Evolutionary conservation across 139 green algal genomes (phyloP), one percentile per base, ranked within the genome.

Genomic region (Tetradesmus lagerheimii): DNA sequence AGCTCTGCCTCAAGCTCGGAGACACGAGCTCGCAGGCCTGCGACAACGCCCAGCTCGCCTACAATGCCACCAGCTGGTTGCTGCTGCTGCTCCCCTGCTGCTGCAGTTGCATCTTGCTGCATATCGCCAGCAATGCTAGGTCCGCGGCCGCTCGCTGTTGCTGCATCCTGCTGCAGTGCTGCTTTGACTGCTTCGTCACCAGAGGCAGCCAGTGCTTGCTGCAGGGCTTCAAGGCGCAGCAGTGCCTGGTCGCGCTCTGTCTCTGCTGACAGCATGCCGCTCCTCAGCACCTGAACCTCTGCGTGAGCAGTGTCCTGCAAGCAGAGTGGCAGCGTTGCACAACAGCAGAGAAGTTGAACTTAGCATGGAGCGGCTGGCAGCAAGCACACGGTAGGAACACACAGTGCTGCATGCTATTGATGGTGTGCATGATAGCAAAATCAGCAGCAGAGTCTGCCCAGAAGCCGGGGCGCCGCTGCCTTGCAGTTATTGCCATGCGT

Each of bases 1-100:
- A 97, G 74, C 90, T 98, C 93, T 12, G 85, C 67, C 91, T 98
- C 94, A 43, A 98, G 92, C 34, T 95, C 85, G 0, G 93, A 91
- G 35, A 98, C 96, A 23, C 92, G 88, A 4, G 90, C 86, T 14
- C 96, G 78, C 62, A 96, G 94, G 29, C 31, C 83, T 57, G 86
- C 88, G 16, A 95, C 64, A 29, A 95, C 89, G 66, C 89, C 89
- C 38, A 90, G 50, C 1, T 79, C 67, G 23, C 34, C 71, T 18
- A 45, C 37, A 2, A 83, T 43, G 43, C 79, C 45, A 50, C 35
- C 89, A 43, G 20, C 80, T 35, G 71, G 53, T 39, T 23, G 15
- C 29, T 29, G 23, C 37, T 89, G 67, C 66, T 71, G 76, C 37
- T 80, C 67, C 31, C n/a, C 27, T 31, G 50, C 78, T 12, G n/a